phyloP scores from a whole-genome alignment of 2,329 filamentous ascomycete genomes.

The Sporothrix dimorphospora region DNA sequence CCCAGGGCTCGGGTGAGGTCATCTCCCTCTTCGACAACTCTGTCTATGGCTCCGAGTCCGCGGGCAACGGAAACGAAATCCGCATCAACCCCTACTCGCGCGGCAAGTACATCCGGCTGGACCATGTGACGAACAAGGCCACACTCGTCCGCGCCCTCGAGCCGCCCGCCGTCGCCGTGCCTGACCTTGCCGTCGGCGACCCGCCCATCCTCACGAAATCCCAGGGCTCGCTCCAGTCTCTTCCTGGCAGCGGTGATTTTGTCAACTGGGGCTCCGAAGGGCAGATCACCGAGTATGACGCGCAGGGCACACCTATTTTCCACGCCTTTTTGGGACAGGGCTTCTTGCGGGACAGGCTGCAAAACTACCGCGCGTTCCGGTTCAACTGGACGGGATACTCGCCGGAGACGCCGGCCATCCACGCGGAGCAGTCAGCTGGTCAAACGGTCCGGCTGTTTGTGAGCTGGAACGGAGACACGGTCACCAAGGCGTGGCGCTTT shows the following conservation, averaged over 20 bases:
- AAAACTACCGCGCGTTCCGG: conserved; percentile 60
- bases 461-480: conserved; percentile 52
- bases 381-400: conserved; percentile 55
- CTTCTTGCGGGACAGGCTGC: conserved; percentile 44
- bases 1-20: conserved; percentile 43
- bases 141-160: conserved; percentile 51
- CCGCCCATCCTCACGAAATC: conserved; percentile 32
- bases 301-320: conserved; percentile 55
- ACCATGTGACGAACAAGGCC: conserved; percentile 48
- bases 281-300: conserved; percentile 51
- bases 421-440: conserved; percentile 35
- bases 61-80: conserved; percentile 36
- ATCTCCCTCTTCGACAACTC: conserved; percentile 57
- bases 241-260: conserved; percentile 57
- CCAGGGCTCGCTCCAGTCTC: conserved; percentile 55
- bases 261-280: conserved; percentile 61
- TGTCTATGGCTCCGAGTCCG: conserved; percentile 47
- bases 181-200: conserved; percentile 7
- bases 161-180: conserved; percentile 41
- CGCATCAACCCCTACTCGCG: conserved; percentile 42
- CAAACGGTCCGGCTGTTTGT: conserved; percentile 40
- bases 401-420: conserved; percentile 43
- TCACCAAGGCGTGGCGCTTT: conserved; percentile 38
- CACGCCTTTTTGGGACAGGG: conserved; percentile 53
- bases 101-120: conserved; percentile 51